Evolutionary conservation across 2,329 filamentous ascomycete genomes (phyloP), one percentile per base, ranked within the genome.

Genomic region (Elsinoe arachidis): DNA sequence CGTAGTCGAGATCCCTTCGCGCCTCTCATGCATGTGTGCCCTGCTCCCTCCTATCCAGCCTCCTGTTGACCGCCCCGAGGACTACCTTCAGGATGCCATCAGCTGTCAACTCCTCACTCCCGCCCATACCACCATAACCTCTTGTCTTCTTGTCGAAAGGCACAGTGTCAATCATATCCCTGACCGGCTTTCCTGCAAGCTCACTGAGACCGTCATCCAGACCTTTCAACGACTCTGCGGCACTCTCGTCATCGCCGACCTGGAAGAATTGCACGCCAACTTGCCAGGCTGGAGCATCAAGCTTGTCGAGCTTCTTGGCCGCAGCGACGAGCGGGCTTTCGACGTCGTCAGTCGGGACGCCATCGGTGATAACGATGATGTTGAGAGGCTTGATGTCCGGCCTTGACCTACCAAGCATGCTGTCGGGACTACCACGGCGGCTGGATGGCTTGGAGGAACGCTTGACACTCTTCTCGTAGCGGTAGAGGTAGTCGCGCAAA

Each of bases 181-280:
- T 77, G 14, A 92, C 69, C 12, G 78, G 76, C 30, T 78, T 74
- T 23, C 76, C 74, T n/a, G 72, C 65, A 30, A 80, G 66, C 41
- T 79, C 76, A 1, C 72, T 74, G 35, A 93, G 73, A 2, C 80
- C 80, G 68, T 96, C 88, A 67, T 97, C 92, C 6, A 97, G 77
- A 47, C 84, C 78, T 63, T 80, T 74, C 38, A 97, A 76, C 57
- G 86, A 83, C 62, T 77, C 72, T 1, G 78, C 76, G 0, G 91
- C 92, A 0, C 71, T 74, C 0, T 73, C 67, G 63, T 95, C 88
- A 52, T 81, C 78, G 58, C 93, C 92, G 44, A 97, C 87, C 72
- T 96, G 92, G 76, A 97, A 95, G 75, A 97, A 97, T 70, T 97
- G 92, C 58, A 97, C 83, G 34, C 92, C 92, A 7, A 96, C 77